Percentiles rank a stretch among this genome's conserved stretches.
phyloP scores from a whole-genome alignment of 768 basidiomycete species.

The Mycena kentingensis region DNA sequence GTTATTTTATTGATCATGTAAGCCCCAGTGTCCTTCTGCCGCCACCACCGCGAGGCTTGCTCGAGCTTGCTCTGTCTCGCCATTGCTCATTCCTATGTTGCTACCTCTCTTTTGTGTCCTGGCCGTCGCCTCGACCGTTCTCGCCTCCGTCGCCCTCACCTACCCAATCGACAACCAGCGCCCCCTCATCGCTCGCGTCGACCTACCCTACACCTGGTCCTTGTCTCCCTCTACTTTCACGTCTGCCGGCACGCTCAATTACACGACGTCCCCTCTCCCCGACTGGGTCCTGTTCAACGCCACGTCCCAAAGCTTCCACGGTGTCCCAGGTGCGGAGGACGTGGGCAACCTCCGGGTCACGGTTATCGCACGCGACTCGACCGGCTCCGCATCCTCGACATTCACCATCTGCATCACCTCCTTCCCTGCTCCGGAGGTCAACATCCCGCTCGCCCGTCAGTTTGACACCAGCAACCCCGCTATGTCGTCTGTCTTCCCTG shows the following conservation, averaged over 20 bases:
- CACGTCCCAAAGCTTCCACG: constrained; percentile 58
- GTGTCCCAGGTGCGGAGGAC: constrained; percentile 65
- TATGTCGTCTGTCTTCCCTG: constrained; percentile 74
- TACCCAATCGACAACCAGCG: constrained; percentile 72
- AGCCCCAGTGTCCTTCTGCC: too few relatives aligned
- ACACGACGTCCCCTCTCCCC: constrained; percentile 62
- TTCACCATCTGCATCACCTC: constrained; percentile 61
- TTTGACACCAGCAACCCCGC: constrained; percentile 62
- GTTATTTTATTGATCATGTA: neutral
- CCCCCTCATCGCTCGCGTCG: constrained; percentile 74
- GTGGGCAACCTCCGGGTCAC: constrained; percentile 63
- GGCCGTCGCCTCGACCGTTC: constrained; percentile 38
- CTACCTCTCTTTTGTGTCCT: constrained; percentile 58
- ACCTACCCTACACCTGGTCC: constrained; percentile 67
- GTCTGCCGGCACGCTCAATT: constrained; percentile 46
- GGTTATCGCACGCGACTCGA: constrained; percentile 61
- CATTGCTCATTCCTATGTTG: constrained; percentile 62
- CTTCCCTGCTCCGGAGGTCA: constrained; percentile 53
- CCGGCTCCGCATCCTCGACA: constrained; percentile 51
- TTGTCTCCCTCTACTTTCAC: constrained; percentile 68
- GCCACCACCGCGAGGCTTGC: too few relatives aligned
- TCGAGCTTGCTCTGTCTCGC: constrained; percentile 41
- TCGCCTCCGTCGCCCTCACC: constrained; percentile 49
- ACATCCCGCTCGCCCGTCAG: constrained; percentile 56
- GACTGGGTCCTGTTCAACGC: constrained; percentile 78